Evolutionary conservation across 352 stramenopile species (phyloP).

Genomic region (Globisporangium emineosum): DNA sequence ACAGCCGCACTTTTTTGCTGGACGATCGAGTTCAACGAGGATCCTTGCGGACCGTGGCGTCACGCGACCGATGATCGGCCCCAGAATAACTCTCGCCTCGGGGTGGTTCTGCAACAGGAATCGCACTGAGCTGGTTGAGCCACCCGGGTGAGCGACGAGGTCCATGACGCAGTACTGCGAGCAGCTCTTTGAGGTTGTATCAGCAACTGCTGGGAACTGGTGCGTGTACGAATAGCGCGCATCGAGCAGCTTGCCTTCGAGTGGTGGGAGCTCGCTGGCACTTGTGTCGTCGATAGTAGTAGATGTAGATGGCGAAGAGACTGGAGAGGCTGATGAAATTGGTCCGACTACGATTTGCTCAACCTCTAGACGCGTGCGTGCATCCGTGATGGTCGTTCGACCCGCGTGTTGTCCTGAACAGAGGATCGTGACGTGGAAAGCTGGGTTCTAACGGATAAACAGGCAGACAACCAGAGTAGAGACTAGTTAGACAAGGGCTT

Average conservation of each 20-base stretch:
- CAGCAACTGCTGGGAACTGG: conserved; percentile 18
- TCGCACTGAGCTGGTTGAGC: conserved; percentile 26
- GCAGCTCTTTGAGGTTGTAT: background rate
- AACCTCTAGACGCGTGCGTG: conserved; percentile 23
- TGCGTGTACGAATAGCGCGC: conserved; percentile 22
- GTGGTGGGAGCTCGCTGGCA: conserved; percentile 6
- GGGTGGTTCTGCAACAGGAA: conserved; percentile 37
- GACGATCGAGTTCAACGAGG: conserved; percentile 57
- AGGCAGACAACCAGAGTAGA: background rate
- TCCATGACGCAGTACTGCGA: conserved; percentile 46
- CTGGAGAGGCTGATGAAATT: conserved; percentile 23
- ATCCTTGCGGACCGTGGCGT: conserved; percentile 51
- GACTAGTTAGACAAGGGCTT: background rate
- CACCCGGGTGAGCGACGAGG: conserved; percentile 41
- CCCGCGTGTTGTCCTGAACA: conserved; percentile 33
- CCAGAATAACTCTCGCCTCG: conserved; percentile 44
- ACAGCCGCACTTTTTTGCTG: conserved; percentile 34
- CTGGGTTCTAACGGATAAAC: conserved; percentile 24
- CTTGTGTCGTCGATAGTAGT: background rate
- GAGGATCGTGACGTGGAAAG: conserved; percentile 38
- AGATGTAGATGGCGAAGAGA: conserved; percentile 11
- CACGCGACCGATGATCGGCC: conserved; percentile 60
- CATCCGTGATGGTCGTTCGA: conserved; percentile 34
- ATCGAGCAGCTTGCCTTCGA: conserved; percentile 11
- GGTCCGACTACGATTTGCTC: conserved; percentile 49